Percentiles rank a stretch among this genome's conserved stretches.
phyloP scores from a whole-genome alignment of 2,329 filamentous ascomycete genomes.

The Nemania serpens region DNA sequence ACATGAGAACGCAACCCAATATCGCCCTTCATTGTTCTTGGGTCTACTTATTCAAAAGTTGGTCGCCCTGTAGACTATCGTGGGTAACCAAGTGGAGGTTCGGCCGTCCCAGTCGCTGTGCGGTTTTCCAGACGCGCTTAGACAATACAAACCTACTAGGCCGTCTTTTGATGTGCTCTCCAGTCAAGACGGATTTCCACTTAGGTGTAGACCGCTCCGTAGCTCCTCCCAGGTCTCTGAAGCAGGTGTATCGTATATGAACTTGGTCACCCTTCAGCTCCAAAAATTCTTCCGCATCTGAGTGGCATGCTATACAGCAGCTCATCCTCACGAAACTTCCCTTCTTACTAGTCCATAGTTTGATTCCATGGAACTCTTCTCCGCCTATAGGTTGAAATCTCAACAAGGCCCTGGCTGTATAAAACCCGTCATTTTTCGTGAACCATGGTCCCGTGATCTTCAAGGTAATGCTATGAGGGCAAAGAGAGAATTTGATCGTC shows the following conservation, averaged over 20 bases:
- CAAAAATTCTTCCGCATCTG: background rate
- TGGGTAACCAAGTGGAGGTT: background rate
- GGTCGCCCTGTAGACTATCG: background rate
- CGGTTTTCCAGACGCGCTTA: background rate
- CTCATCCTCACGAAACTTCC: background rate
- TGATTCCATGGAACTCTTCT: background rate
- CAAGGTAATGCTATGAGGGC: too few species aligned
- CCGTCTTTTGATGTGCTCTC: background rate
- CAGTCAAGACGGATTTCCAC: background rate
- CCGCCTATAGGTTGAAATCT: background rate
- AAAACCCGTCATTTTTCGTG: too few species aligned
- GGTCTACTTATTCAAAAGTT: background rate
- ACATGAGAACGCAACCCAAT: too few species aligned
- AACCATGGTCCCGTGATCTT: too few species aligned
- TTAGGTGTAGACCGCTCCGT: background rate
- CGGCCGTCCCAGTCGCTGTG: background rate
- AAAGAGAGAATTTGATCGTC: too few species aligned
- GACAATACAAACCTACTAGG: background rate
- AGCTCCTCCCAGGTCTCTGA: background rate
- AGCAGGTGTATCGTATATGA: background rate
- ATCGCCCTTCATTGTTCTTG: too few species aligned
- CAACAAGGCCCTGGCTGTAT: too few species aligned
- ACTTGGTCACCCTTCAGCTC: background rate
- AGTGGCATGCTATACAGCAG: background rate
- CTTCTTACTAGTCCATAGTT: background rate